These are phyloP conservation scores for Phlyctochytrium planicorne DNA, from an alignment of 192 early-diverging fungal species.

Conservation along the genomic window DNA sequence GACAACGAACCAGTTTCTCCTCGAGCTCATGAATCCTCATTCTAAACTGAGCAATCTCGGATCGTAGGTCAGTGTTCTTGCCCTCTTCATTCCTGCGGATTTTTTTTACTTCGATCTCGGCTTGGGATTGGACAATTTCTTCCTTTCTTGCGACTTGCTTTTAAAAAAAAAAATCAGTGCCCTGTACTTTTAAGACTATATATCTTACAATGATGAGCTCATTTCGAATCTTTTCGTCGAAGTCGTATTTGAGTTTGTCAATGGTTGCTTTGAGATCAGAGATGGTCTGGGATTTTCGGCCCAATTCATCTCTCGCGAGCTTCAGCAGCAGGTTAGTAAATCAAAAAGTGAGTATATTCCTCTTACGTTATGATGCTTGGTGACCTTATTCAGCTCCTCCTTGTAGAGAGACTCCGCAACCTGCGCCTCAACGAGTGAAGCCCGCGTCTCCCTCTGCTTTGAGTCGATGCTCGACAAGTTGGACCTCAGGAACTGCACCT, in stretches of 20 bases:
- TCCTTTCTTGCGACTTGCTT: constrained; percentile 34
- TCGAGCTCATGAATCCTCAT: constrained; percentile 22
- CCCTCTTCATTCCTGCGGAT: constrained; percentile 28
- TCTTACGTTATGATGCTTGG: constrained; percentile 39
- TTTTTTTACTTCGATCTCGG: constrained; percentile 18
- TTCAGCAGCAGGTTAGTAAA: constrained; percentile 2
- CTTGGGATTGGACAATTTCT: constrained; percentile 30
- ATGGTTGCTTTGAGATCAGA: constrained; percentile 41
- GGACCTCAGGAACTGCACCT: constrained; percentile 21
- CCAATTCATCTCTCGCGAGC: constrained; percentile 38
- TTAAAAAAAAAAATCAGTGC: constrained; percentile 1
- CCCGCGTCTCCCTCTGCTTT: constrained; percentile 32
- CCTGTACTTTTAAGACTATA: constrained; percentile 2
- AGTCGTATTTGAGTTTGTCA: constrained; percentile 33
- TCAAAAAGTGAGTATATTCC: not conserved
- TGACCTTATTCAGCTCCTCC: constrained; percentile 45
- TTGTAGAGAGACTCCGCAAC: constrained; percentile 49
- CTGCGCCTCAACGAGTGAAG: constrained; percentile 42
- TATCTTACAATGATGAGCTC: constrained; percentile 22
- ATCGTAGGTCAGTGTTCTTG: constrained; percentile 41
- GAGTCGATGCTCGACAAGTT: constrained; percentile 19
- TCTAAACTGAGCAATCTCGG: constrained; percentile 40
- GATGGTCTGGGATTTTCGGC: constrained; percentile 32
- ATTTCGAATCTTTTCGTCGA: constrained; percentile 36
- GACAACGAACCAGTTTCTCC: constrained; percentile 21